A percentile compares a stretch with the other conserved stretches of the same genome.
Evolutionary conservation across 2,329 filamentous ascomycete genomes (phyloP).

Genomic region (Rutstroemia sp.): DNA sequence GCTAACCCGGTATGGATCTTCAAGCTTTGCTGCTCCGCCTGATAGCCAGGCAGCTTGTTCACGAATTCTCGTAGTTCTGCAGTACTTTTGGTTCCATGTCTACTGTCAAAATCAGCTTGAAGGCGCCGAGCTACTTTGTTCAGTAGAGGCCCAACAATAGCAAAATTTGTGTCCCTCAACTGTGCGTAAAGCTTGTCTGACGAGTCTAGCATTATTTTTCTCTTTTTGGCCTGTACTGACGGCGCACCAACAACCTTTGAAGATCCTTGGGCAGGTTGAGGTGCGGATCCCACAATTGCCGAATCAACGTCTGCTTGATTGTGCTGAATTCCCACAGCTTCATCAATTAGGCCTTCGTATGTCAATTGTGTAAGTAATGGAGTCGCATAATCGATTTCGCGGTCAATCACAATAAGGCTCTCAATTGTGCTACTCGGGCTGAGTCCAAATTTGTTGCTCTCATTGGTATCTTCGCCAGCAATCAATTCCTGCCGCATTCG

Average conservation of each 20-base stretch:
- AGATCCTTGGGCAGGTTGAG: constrained; percentile 46
- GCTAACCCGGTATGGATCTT: constrained; percentile 86
- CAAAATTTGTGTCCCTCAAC: constrained; percentile 88
- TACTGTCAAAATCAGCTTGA: constrained; percentile 79
- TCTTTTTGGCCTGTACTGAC: constrained; percentile 62
- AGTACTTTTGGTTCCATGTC: constrained; percentile 79
- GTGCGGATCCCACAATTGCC: constrained; percentile 72
- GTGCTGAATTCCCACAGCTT: constrained; percentile 83
- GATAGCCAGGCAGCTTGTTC: constrained; percentile 83
- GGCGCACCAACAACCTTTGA: constrained; percentile 48
- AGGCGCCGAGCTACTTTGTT: constrained; percentile 87
- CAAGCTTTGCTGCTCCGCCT: constrained; percentile 88
- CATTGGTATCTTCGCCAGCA: constrained; percentile 67
- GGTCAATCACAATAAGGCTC: constrained; percentile 88
- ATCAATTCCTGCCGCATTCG: constrained; percentile 87
- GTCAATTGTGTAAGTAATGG: constrained; percentile 89
- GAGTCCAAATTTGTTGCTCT: constrained; percentile 55
- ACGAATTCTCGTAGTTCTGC: constrained; percentile 92
- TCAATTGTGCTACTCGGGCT: constrained; percentile 84
- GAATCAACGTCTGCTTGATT: constrained; percentile 92
- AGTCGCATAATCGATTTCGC: constrained; percentile 90
- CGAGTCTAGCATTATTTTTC: constrained; percentile 82
- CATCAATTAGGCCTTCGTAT: constrained; percentile 92
- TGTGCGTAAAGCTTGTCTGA: constrained; percentile 84
- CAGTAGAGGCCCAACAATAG: constrained; percentile 79